Evolutionary conservation across 805 yeast species (phyloP).

Genomic region (Nakazawaea populi): DNA sequence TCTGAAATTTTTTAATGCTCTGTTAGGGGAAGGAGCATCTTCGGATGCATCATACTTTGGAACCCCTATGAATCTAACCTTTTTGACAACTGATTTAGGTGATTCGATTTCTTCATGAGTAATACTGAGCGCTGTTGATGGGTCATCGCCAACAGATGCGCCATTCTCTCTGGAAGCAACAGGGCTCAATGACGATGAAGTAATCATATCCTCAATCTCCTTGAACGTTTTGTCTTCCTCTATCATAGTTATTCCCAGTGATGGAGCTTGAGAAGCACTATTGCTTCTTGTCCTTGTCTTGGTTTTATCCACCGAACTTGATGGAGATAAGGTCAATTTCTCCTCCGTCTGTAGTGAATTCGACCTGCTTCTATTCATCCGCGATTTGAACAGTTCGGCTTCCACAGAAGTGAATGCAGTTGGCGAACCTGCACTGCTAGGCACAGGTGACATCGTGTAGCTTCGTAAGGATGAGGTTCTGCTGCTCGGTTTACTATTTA

Average conservation of each 20-base stretch:
- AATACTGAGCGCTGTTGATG: not conserved
- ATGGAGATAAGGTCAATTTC: slow-evolving; percentile 4
- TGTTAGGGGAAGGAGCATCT: slow-evolving; percentile 44
- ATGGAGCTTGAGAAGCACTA: slow-evolving; percentile 19
- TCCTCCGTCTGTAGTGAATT: slow-evolving; percentile 17
- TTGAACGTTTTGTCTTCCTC: slow-evolving; percentile 7
- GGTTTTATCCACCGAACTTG: slow-evolving; percentile 12
- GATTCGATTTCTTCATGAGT: slow-evolving; percentile 4
- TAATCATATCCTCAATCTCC: not conserved
- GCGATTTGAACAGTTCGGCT: slow-evolving; percentile 15
- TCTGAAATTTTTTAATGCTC: slow-evolving; percentile 27
- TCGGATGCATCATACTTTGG: slow-evolving; percentile 45
- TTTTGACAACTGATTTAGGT: slow-evolving; percentile 22
- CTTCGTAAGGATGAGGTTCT: slow-evolving; percentile 19
- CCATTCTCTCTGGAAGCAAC: not conserved
- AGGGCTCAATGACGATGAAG: not conserved
- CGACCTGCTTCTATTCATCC: slow-evolving; percentile 21
- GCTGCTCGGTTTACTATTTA: slow-evolving; percentile 10
- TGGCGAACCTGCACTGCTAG: not conserved
- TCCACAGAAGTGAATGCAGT: not conserved
- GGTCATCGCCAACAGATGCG: slow-evolving; percentile 14
- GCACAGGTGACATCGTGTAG: slow-evolving; percentile 16
- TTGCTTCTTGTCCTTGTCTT: slow-evolving; percentile 19
- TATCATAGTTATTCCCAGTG: slow-evolving; percentile 15
- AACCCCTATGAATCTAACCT: slow-evolving; percentile 48